Evolutionary conservation across 73 alveolate species (phyloP).

Genomic region (Paramecium caudatum): DNA sequence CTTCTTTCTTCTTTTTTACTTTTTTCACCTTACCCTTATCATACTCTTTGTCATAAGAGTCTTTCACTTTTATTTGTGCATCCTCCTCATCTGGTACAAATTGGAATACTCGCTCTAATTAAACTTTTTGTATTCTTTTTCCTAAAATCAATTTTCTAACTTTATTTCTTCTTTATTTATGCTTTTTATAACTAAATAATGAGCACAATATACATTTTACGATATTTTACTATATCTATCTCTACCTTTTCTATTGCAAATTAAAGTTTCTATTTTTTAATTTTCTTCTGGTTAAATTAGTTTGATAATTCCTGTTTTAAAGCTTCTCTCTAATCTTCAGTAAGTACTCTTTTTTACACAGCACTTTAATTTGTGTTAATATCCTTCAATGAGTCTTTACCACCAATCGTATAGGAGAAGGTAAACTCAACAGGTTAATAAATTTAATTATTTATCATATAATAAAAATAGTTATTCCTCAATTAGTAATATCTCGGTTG

Average conservation of each 20-base stretch:
- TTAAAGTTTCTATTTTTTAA: not conserved
- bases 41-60: constrained; percentile 48
- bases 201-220: not conserved
- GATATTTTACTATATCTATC: not conserved
- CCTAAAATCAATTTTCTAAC: not conserved
- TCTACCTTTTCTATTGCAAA: not conserved
- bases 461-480: no score
- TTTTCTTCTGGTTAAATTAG: not conserved
- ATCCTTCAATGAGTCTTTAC: not conserved
- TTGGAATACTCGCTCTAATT: not conserved
- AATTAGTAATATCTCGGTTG: no score
- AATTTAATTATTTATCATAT: constrained; percentile 49
- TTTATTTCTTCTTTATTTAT: constrained; percentile 6
- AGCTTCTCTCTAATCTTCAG: not conserved
- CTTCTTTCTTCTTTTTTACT: constrained; percentile 10
- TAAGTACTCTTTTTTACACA: not conserved
- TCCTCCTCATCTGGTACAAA: not conserved
- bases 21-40: constrained; percentile 62
- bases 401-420: constrained; percentile 54
- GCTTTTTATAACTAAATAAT: not conserved
- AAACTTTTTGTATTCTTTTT: not conserved
- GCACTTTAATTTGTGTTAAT: not conserved
- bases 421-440: constrained; percentile 60
- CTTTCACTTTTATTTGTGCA: not conserved
- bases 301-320: not conserved